Evolutionary conservation across 495 filamentous ascomycete genomes (phyloP).

Genomic region (Talaromyces borbonicus): DNA sequence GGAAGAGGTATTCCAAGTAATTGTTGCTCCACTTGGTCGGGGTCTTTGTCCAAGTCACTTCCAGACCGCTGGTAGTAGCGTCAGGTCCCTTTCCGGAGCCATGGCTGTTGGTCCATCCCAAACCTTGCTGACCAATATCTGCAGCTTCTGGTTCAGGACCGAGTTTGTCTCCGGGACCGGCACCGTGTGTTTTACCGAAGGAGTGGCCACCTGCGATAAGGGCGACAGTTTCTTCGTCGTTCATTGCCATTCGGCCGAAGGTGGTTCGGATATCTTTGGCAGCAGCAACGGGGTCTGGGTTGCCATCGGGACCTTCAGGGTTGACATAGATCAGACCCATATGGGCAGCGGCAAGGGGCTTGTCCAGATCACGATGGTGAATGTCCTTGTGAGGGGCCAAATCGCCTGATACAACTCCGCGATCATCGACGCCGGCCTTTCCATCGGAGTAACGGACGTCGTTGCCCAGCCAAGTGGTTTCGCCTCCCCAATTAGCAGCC

Average conservation of each 20-base stretch:
- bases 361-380: conserved; percentile 50
- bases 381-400: conserved; percentile 40
- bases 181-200: conserved; percentile 70
- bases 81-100: conserved; percentile 51
- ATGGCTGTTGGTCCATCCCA: conserved; percentile 56
- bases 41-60: conserved; percentile 64
- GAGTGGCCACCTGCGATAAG: conserved; percentile 66
- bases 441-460: conserved; percentile 52
- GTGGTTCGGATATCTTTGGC: conserved; percentile 60
- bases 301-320: conserved; percentile 63
- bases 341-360: conserved; percentile 52
- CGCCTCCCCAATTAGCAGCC: conserved; percentile 64
- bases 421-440: conserved; percentile 26
- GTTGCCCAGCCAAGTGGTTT: conserved; percentile 62
- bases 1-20: conserved; percentile 63
- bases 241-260: conserved; percentile 69
- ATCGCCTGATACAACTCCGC: conserved; percentile 39
- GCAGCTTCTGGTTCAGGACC: conserved; percentile 56
- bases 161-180: conserved; percentile 45
- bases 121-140: conserved; percentile 49
- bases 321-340: conserved; percentile 75
- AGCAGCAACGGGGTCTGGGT: conserved; percentile 55
- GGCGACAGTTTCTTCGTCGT: conserved; percentile 67
- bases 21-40: conserved; percentile 59
- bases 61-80: conserved; percentile 62